Evolutionary conservation across 768 basidiomycete species (phyloP), one percentile per base, ranked within the genome.

Genomic region (Mrakia frigida): DNA sequence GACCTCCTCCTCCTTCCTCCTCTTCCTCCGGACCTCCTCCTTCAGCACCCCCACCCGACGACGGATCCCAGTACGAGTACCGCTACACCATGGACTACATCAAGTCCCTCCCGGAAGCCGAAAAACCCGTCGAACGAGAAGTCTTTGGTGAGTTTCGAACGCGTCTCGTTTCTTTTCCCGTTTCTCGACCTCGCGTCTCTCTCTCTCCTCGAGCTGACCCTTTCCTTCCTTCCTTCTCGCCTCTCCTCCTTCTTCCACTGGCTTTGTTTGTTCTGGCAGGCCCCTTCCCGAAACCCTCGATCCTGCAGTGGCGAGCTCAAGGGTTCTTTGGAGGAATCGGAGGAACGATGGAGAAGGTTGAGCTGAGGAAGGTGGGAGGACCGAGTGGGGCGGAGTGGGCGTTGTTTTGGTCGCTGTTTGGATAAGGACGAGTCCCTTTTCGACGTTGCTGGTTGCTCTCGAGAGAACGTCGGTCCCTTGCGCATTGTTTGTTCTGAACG

Each of bases 241-340:
- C 46, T 1, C 10, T 50, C 46, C 46, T 50, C 46, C 16, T 14
- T 46, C 43, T n/a, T n/a, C n/a, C n/a, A n/a, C n/a, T n/a, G n/a
- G n/a, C n/a, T n/a, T n/a, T n/a, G 84, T 85, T 35, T 84, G 85
- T 83, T 86, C 7, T 2, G 6, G 93, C 91, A 81, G 94, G 94
- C 2, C 93, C 93, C 11, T 96, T 91, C 81, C 85, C 85, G 39
- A 90, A 91, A 82, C 88, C 90, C 9, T 91, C 94, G 78, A 88
- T 96, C 87, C 86, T 87, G 71, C 86, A 87, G 4, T 96, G 94
- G 94, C 88, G 87, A 81, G 87, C 88, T 72, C 92, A 92, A 0
- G 85, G 88, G 5, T 96, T 93, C 81, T 96, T 96, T 82, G 94
- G 94, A 14, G 78, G 85, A 2, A 81, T 83, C 0, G 94, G 92